Base-by-base conservation (phyloP, 2,329 filamentous ascomycete genomes). In the Paraphaeosphaeria sporulosa region DNA sequence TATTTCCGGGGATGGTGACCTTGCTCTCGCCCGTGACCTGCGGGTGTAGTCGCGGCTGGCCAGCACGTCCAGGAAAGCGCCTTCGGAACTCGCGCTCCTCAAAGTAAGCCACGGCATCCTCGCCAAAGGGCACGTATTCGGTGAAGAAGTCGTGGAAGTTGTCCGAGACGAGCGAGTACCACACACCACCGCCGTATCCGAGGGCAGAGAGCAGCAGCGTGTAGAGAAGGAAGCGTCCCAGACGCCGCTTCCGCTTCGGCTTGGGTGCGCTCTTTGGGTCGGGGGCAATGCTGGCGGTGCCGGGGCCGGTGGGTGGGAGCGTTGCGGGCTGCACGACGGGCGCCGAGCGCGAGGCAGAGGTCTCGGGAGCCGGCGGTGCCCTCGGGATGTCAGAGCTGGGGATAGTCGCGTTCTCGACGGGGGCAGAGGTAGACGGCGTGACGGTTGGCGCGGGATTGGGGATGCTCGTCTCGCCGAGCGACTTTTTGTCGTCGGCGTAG, bases 81-180 rank as follows among this genome's bases (percentile, higher is more conserved):
- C 90, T 93, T 76, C 90, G 88, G 83, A 97, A 97, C 73, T 97
- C 93, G 68, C 90, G 87, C 81, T 99, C 95, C 80, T 99, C 95
- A 55, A 99, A 89, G 81, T 96, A 98, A 27, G 96, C 87, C 48
- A 99, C 94, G 19, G 91, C 91, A 76, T 97, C 92, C 81, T 99
- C 95, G 72, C 94, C 95, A 69, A 91, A 97, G 23, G 95, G 95
- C 19, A 99, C 82, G 78, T 94, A 99, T 81, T 97, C 94, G 71
- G 94, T 98, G 82, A 99, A 99, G 84, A 97, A 95, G 80, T 99
- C 95, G 81, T 99, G 94, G 86, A 98, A 99, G 81, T 93, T 97
- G 83, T 99, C 95, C 75, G 90, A 96, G 79, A 95, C 86, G 66
- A 96, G 88, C 57, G 95, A 94, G 79, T 96, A 95, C 84, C 91